Percentiles rank a stretch among this genome's conserved stretches.
Conservation (phyloP, 805 yeast species). For the Candida silvicultrix region DNA sequence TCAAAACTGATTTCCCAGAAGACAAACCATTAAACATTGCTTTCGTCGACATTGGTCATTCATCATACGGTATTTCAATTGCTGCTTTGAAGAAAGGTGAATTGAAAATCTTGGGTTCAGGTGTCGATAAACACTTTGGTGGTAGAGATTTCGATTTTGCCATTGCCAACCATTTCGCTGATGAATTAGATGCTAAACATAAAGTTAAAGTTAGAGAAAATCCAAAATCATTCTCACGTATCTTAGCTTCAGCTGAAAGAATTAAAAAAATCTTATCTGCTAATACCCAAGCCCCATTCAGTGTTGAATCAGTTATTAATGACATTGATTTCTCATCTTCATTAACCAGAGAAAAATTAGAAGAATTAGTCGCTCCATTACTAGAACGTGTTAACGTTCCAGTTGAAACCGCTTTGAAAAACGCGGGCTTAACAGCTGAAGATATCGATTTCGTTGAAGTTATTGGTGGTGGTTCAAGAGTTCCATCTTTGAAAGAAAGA, state of each 20-base stretch:
- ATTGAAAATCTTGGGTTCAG: constrained; percentile 85
- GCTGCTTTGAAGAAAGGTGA: constrained; percentile 95
- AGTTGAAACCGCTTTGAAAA: constrained; percentile 72
- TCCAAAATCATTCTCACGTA: constrained; percentile 94
- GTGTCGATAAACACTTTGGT: constrained; percentile 94
- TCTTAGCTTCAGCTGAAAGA: constrained; percentile 84
- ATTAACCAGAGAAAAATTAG: constrained; percentile 86
- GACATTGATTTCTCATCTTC: constrained; percentile 93
- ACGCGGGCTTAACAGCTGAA: constrained; percentile 64
- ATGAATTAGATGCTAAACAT: constrained; percentile 85
- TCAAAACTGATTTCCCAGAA: constrained; percentile 94
- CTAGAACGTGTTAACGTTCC: constrained; percentile 73
- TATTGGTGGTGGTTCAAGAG: constrained; percentile 98
- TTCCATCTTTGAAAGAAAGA: constrained; percentile 84
- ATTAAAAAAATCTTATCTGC: constrained; percentile 96
- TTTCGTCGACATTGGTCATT: constrained; percentile 95
- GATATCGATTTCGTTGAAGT: constrained; percentile 90
- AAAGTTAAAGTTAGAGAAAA: constrained; percentile 88
- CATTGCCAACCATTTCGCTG: constrained; percentile 90
- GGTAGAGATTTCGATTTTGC: constrained; percentile 96
- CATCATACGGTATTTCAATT: constrained; percentile 84
- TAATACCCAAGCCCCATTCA: constrained; percentile 89
- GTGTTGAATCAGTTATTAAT: constrained; percentile 93
- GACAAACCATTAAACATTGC: constrained; percentile 87
- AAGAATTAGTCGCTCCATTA: constrained; percentile 80